Conservation (phyloP, 176 grass and related monocot genomes). For the Rhynchospora tenuis region DNA sequence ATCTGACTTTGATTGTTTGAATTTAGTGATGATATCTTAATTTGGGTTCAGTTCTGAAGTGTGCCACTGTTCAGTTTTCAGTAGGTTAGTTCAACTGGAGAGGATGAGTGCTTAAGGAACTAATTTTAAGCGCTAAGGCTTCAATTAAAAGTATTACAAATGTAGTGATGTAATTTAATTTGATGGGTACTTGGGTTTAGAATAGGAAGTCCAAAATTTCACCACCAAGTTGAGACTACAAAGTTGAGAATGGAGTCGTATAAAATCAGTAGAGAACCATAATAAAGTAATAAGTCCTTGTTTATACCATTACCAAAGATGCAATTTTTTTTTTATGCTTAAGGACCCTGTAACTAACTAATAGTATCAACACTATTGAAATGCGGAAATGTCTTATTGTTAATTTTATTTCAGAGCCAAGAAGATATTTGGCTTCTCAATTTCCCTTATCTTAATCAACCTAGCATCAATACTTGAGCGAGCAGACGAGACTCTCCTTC, state of each 20-base stretch:
- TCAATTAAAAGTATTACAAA: no score
- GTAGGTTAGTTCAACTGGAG: background rate
- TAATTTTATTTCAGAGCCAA: slow-evolving; percentile 51
- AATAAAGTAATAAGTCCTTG: background rate
- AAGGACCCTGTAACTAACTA: background rate
- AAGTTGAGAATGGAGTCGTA: background rate
- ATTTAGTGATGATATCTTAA: background rate
- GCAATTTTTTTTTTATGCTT: background rate
- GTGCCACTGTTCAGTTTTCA: background rate
- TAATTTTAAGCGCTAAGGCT: no score
- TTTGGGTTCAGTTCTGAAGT: background rate
- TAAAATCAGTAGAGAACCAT: background rate
- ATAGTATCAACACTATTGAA: background rate
- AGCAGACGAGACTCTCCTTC: slow-evolving; percentile 89
- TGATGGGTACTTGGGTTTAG: background rate
- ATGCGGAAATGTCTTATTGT: background rate
- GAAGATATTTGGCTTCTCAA: slow-evolving; percentile 82
- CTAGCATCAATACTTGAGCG: slow-evolving; percentile 85
- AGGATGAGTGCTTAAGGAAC: background rate
- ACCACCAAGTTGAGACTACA: background rate
- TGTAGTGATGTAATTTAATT: background rate
- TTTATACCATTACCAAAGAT: background rate
- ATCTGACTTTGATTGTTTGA: background rate
- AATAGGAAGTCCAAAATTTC: background rate
- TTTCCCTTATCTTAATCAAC: slow-evolving; percentile 94